These are phyloP conservation scores for Plasmodium inui DNA, from an alignment of 169 alveolate species.

Conservation along the genomic window DNA sequence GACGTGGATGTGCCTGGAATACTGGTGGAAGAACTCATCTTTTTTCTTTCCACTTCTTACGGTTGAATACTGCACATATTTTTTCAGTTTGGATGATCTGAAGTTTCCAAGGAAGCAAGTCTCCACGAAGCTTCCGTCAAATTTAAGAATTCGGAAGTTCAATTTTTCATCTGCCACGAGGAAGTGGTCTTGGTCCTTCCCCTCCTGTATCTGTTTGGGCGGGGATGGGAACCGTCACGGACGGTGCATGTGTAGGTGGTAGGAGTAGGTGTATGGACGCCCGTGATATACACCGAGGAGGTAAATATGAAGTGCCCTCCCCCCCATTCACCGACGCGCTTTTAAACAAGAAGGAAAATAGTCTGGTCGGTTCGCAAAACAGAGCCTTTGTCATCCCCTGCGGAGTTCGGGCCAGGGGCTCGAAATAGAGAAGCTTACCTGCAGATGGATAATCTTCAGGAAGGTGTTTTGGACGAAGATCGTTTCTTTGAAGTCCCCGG, in stretches of 20 bases:
- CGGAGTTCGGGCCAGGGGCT: background rate
- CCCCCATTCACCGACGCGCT: background rate
- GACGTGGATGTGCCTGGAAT: slow-evolving; percentile 14
- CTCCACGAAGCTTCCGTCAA: slow-evolving; percentile 32
- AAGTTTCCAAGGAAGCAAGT: slow-evolving; percentile 38
- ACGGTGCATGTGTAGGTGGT: background rate
- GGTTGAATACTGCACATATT: background rate
- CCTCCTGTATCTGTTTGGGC: slow-evolving; percentile 12
- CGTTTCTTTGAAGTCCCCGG: slow-evolving; percentile 29
- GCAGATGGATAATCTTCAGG: slow-evolving; percentile 38
- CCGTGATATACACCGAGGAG: background rate
- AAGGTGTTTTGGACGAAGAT: slow-evolving; percentile 52
- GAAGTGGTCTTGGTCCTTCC: slow-evolving; percentile 18
- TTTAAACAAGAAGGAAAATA: background rate
- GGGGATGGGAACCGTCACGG: no score
- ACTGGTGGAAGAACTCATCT: background rate
- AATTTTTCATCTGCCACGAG: slow-evolving; percentile 53
- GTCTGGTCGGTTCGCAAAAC: background rate
- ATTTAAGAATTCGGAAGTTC: slow-evolving; percentile 38
- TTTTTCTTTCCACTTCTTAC: background rate
- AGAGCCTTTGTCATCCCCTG: background rate
- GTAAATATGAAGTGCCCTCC: background rate
- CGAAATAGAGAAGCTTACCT: slow-evolving; percentile 3
- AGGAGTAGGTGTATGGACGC: background rate
- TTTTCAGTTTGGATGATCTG: slow-evolving; percentile 1